A percentile compares a stretch with the other conserved stretches of the same genome.
Evolutionary conservation across 495 filamentous ascomycete species (phyloP).

Genomic region (Sphaerosporella brunnea): DNA sequence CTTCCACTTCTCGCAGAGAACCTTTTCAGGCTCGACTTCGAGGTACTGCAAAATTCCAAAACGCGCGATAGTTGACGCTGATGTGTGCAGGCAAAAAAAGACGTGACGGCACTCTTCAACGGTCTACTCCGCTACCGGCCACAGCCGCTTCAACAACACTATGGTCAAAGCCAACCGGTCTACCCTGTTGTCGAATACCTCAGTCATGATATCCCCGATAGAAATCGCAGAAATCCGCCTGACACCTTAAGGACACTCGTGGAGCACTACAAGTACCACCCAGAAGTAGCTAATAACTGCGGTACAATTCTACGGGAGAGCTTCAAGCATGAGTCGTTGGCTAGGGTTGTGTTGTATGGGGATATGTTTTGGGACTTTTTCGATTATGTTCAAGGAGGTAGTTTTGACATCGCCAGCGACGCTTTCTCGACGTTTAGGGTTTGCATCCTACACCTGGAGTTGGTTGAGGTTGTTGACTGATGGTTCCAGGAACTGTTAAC

Average conservation of each 20-base stretch:
- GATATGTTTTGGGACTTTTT: constrained; percentile 98
- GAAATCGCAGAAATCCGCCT: constrained; percentile 56
- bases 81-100: constrained; percentile 42
- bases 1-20: constrained; percentile 61
- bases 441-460: constrained; percentile 20
- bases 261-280: constrained; percentile 60
- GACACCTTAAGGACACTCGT: constrained; percentile 79
- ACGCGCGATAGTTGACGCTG: neutral
- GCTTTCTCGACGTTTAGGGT: constrained; percentile 94
- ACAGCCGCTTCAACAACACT: constrained; percentile 7
- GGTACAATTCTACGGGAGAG: constrained; percentile 82
- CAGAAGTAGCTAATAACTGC: constrained; percentile 83
- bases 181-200: constrained; percentile 65
- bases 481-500: constrained; percentile 65
- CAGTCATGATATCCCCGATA: constrained; percentile 63
- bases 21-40: constrained; percentile 75
- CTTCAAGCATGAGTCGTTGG: constrained; percentile 74
- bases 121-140: constrained; percentile 24
- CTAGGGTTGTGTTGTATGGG: constrained; percentile 80
- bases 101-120: constrained; percentile 25
- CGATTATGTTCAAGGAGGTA: constrained; percentile 83
- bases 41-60: constrained; percentile 29
- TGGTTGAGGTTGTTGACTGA: no score
- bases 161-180: neutral
- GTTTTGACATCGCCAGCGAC: constrained; percentile 92